Conservation (phyloP, 2,329 filamentous ascomycete genomes). For the Tolypocladium amazonense region DNA sequence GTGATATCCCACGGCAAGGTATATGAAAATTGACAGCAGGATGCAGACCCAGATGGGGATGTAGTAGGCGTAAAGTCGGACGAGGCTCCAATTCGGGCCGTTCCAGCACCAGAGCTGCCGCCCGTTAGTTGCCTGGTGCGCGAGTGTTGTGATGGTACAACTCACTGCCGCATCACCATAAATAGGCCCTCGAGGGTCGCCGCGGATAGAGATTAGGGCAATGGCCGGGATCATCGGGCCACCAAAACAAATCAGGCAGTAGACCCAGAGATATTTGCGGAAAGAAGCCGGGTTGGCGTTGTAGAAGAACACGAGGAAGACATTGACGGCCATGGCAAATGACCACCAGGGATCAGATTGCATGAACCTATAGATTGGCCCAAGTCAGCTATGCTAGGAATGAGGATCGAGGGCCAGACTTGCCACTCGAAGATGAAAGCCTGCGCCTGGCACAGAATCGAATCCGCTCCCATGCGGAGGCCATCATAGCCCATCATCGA, state of each 20-base stretch:
- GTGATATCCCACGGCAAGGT: constrained; percentile 45
- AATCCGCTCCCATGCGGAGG: constrained; percentile 40
- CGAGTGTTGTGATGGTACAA: neutral
- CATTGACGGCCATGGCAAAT: constrained; percentile 72
- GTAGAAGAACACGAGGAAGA: constrained; percentile 57
- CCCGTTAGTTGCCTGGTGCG: neutral
- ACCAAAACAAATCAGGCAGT: constrained; percentile 59
- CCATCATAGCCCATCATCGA: constrained; percentile 63
- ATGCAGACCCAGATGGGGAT: constrained; percentile 51
- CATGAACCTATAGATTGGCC: constrained; percentile 49
- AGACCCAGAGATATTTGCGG: constrained; percentile 58
- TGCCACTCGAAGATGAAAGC: constrained; percentile 57
- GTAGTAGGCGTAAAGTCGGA: constrained; percentile 51
- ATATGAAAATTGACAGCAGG: constrained; percentile 41
- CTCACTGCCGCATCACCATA: constrained; percentile 48
- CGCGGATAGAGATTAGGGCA: constrained; percentile 48
- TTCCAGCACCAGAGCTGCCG: constrained; percentile 52
- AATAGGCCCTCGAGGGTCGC: constrained; percentile 25
- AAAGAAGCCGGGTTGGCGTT: constrained; percentile 52
- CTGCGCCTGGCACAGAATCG: constrained; percentile 50
- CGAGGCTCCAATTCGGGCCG: constrained; percentile 36
- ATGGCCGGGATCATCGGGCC: constrained; percentile 57
- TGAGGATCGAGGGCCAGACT: constrained; percentile 15
- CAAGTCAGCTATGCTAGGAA: neutral
- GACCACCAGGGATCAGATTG: constrained; percentile 68